phyloP scores from a whole-genome alignment of 169 alveolate genomes.

The Plasmodium relictum region DNA sequence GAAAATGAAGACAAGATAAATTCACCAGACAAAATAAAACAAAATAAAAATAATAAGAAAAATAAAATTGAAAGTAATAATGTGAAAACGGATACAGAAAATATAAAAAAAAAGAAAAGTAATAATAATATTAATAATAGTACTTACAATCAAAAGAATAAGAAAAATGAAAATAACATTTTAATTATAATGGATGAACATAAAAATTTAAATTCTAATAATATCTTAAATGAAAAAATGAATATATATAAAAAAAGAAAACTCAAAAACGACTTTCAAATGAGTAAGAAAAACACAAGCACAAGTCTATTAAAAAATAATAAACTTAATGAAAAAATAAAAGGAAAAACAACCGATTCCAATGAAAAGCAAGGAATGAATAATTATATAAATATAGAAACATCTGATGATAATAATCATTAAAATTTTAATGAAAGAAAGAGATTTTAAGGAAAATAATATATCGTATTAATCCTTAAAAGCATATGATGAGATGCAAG shows the following conservation, averaged over 20 bases:
- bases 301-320: constrained; percentile 10
- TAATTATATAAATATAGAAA: constrained; percentile 17
- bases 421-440: neutral
- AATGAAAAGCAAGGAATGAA: constrained; percentile 13
- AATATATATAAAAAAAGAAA: constrained; percentile 53
- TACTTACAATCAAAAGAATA: constrained; percentile 11
- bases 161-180: constrained; percentile 7
- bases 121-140: neutral
- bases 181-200: constrained; percentile 35
- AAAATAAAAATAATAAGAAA: neutral
- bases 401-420: constrained; percentile 37
- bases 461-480: too few relatives aligned
- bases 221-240: constrained; percentile 27
- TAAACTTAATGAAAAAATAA: constrained; percentile 27
- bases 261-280: constrained; percentile 23
- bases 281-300: constrained; percentile 12
- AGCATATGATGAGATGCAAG: too few relatives aligned
- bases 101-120: neutral
- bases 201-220: constrained; percentile 12
- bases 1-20: constrained; percentile 20
- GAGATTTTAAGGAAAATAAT: too few relatives aligned
- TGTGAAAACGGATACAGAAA: too few relatives aligned
- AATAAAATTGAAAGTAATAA: neutral
- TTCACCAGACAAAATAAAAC: neutral
- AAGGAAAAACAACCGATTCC: constrained; percentile 2